Evolutionary conservation across 345 rosid species (phyloP).

Genomic region (Eucalyptus erythrocorys): DNA sequence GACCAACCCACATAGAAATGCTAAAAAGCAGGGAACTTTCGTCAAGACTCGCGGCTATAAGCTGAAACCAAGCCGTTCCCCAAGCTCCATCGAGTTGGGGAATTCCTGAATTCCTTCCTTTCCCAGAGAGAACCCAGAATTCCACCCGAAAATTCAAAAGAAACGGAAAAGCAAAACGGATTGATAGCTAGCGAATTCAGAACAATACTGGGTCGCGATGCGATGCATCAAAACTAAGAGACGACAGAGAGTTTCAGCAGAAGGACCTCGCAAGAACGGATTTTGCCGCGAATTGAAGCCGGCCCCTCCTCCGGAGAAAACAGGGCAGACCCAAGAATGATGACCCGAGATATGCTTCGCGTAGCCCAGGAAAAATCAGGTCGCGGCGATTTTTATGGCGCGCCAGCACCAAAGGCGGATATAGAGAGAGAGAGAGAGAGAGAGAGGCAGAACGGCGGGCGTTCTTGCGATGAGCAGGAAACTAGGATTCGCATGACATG

Average conservation of each 20-base stretch:
- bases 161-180: not conserved
- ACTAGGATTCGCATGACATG: not conserved
- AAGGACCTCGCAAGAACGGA: not conserved
- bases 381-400: not conserved
- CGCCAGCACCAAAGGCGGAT: not conserved
- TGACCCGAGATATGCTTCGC: not conserved
- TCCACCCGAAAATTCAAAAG: not conserved
- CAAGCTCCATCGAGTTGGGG: not conserved
- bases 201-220: not conserved
- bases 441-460: not conserved
- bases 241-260: not conserved
- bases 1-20: not conserved
- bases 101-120: not conserved
- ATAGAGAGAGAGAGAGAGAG: not conserved
- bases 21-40: not conserved
- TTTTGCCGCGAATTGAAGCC: not conserved
- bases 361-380: not conserved
- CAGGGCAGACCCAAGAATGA: not conserved
- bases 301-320: not conserved
- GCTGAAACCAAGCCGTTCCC: not conserved
- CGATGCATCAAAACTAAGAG: not conserved
- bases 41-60: not conserved
- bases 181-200: not conserved
- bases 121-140: not conserved
- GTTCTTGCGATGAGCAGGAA: not conserved